Evolutionary conservation across 306 rosid genomes (phyloP).

Genomic region (Rosa rugosa): DNA sequence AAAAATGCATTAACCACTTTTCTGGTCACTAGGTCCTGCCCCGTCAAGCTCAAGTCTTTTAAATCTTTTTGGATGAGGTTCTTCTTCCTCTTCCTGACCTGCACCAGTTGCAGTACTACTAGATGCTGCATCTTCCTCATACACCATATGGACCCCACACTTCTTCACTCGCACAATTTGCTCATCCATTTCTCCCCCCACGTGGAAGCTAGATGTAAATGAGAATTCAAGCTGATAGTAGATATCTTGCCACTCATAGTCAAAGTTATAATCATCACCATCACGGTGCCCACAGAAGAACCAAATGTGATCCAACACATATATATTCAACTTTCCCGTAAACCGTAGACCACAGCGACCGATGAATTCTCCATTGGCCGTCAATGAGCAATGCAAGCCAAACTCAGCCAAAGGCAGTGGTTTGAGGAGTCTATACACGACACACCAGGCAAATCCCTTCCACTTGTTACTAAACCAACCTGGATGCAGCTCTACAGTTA

Average conservation of each 20-base stretch:
- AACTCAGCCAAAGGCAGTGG: not conserved
- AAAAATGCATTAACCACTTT: no score
- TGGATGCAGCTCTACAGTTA: not conserved
- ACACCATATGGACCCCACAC: not conserved
- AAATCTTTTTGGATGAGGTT: slow-evolving; percentile 7
- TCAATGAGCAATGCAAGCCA: no score
- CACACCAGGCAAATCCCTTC: not conserved
- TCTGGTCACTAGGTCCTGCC: no score
- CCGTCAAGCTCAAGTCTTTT: not conserved
- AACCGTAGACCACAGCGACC: no score
- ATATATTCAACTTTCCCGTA: no score
- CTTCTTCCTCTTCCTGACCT: not conserved
- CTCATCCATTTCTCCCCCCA: no score
- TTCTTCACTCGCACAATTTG: not conserved
- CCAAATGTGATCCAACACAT: not conserved
- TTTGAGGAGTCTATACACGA: not conserved
- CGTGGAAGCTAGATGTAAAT: no score
- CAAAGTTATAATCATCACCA: no score
- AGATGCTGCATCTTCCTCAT: not conserved
- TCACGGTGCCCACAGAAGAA: not conserved
- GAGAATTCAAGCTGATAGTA: not conserved
- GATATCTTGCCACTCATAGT: not conserved
- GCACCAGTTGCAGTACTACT: not conserved
- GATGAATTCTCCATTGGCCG: no score
- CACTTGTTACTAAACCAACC: not conserved